These are phyloP conservation scores for Aspergillus oerlinghausenensis DNA, from an alignment of 2,329 filamentous ascomycete species.

Conservation along the genomic window DNA sequence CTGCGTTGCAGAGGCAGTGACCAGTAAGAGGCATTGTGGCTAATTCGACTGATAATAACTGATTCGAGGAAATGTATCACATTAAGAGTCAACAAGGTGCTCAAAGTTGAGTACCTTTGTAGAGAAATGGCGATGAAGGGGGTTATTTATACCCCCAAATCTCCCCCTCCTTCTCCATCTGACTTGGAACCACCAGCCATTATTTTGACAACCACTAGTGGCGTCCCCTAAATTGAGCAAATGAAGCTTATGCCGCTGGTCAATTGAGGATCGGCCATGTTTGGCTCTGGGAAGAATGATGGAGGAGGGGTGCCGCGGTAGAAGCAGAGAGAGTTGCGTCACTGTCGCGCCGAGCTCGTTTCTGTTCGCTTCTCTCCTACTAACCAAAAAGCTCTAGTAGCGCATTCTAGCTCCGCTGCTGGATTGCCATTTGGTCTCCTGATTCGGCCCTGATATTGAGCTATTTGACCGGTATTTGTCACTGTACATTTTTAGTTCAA, in stretches of 20 bases:
- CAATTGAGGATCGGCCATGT: background rate
- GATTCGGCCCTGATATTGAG: background rate
- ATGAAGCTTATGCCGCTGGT: background rate
- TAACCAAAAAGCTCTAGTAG: background rate
- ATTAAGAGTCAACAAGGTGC: background rate
- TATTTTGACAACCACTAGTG: background rate
- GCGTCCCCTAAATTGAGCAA: background rate
- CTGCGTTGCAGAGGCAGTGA: conserved; percentile 67
- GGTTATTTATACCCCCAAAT: background rate
- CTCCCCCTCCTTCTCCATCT: background rate
- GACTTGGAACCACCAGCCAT: background rate
- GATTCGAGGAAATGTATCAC: conserved; percentile 45
- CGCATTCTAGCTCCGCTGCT: background rate
- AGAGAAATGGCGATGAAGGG: conserved; percentile 72
- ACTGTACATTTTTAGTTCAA: background rate
- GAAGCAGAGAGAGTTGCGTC: background rate
- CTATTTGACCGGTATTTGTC: background rate
- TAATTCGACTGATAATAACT: background rate
- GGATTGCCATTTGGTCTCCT: background rate
- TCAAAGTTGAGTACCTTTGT: conserved; percentile 14
- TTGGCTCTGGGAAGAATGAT: background rate
- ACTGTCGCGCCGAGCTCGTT: background rate
- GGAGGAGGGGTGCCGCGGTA: background rate
- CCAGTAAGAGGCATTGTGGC: conserved; percentile 60
- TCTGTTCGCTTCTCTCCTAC: too few relatives aligned